Evolutionary conservation across 208 protist species (phyloP).

Genomic region (Trichomonas gallinae): DNA sequence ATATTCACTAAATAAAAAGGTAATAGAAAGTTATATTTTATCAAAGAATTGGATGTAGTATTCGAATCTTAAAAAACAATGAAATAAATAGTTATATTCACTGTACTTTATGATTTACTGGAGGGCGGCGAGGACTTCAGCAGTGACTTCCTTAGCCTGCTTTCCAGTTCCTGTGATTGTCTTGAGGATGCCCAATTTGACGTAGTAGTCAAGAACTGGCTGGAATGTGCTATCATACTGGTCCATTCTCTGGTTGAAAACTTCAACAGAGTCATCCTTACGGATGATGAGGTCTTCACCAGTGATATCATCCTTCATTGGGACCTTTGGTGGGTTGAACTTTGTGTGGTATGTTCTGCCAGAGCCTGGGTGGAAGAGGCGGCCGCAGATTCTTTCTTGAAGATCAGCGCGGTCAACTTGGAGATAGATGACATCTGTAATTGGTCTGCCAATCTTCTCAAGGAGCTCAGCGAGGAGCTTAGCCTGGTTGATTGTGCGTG

Average conservation of each 20-base stretch:
- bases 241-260: constrained; percentile 33
- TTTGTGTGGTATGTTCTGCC: constrained; percentile 41
- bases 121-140: neutral
- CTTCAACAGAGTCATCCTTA: constrained; percentile 40
- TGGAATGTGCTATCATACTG: constrained; percentile 29
- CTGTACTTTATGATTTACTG: neutral
- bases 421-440: constrained; percentile 34
- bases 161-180: neutral
- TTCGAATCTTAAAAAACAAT: too few species aligned
- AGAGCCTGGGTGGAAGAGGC: constrained; percentile 33
- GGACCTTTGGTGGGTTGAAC: constrained; percentile 35
- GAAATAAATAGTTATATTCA: too few species aligned
- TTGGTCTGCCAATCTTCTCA: neutral
- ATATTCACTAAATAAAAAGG: too few species aligned
- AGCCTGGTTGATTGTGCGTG: constrained; percentile 26
- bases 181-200: neutral
- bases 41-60: too few species aligned
- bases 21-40: too few species aligned
- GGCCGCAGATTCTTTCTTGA: constrained; percentile 34
- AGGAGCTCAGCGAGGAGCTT: constrained; percentile 29
- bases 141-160: neutral
- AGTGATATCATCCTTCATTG: constrained; percentile 40
- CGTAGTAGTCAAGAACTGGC: constrained; percentile 35
- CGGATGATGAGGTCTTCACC: constrained; percentile 41
- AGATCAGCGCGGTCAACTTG: constrained; percentile 19